Evolutionary conservation across 2,329 filamentous ascomycete species (phyloP), one percentile per base, ranked within the genome.

Genomic region (Alternaria conjuncta): DNA sequence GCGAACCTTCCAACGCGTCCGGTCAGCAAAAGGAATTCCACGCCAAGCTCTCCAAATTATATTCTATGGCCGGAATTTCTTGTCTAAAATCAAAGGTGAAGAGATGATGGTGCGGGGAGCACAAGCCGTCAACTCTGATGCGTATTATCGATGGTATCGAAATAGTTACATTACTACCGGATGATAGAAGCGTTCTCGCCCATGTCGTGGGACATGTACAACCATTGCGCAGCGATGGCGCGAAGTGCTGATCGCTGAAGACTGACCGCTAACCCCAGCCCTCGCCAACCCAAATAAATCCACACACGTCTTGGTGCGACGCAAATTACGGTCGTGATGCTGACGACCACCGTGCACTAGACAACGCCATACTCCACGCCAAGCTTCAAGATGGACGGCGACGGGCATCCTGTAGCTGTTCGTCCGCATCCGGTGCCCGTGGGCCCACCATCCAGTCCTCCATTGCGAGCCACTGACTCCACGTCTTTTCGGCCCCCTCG

Each of bases 391-490:
- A 73, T 43, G 62, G 61, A 57, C 70, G 70, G 58, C 70, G 70
- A 64, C 66, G 70, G 26, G 64, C 61, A 43, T 73, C 71, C 30
- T 63, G 66, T 25, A 61, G 66, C 30, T 70, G 67, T 45, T 76
- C 75, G 44, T 77, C 74, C n/a, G 73, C 75, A 61, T 77, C 74
- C 7, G 91, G 92, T 30, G 90, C 90, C 65, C 92, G 84, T 2
- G 92, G 92, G 3, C 94, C 94, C n/a, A 97, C 84, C 94, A 97
- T 97, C 95, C 95, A 98, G 79, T 97, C 95, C 80, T 97, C 93
- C 93, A 97, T 96, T 12, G 93, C 93, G 30, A 97, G 83, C 95
- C 95, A 98, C 74, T 95, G 90, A 77, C 93, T 96, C 96, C 96
- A 99, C 63, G 86, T 89, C 65, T 87, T 86, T 82, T 98, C 95